Evolutionary conservation across 305 asterid species (phyloP).

Genomic region (Fraxinus ornus): DNA sequence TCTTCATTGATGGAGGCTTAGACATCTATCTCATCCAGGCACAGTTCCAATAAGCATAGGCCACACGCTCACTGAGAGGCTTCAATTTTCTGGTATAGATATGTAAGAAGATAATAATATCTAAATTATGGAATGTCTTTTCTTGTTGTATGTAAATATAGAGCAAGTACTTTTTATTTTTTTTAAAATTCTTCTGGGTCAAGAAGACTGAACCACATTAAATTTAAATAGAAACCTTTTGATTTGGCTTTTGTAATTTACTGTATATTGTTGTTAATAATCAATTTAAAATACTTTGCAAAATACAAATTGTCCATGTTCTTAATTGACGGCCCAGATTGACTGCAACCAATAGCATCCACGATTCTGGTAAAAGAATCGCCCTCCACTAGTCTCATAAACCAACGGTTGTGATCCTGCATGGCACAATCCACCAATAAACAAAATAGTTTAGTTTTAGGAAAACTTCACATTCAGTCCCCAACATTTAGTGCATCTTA

Average conservation of each 20-base stretch:
- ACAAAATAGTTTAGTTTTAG: neutral
- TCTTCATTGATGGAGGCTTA: conserved; percentile 23
- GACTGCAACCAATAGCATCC: conserved; percentile 7
- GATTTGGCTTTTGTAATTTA: neutral
- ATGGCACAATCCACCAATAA: neutral
- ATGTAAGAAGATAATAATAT: neutral
- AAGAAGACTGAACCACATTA: neutral
- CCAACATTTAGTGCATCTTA: neutral
- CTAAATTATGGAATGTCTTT: neutral
- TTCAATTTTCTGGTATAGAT: neutral
- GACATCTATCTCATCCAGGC: neutral
- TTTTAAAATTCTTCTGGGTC: neutral
- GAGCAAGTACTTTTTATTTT: neutral
- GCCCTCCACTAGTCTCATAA: neutral
- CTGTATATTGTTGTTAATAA: neutral
- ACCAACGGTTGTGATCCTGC: neutral
- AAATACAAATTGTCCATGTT: neutral
- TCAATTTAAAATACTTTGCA: neutral
- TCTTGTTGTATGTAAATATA: neutral
- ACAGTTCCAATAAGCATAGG: neutral
- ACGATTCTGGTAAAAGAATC: neutral
- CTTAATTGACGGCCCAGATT: conserved; percentile 22
- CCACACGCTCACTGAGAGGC: neutral
- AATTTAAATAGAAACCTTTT: neutral
- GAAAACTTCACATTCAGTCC: neutral